A percentile compares a stretch with the other conserved stretches of the same genome.
Evolutionary conservation across 179 eudicot species (phyloP).

Genomic region (Spinacia oleracea): DNA sequence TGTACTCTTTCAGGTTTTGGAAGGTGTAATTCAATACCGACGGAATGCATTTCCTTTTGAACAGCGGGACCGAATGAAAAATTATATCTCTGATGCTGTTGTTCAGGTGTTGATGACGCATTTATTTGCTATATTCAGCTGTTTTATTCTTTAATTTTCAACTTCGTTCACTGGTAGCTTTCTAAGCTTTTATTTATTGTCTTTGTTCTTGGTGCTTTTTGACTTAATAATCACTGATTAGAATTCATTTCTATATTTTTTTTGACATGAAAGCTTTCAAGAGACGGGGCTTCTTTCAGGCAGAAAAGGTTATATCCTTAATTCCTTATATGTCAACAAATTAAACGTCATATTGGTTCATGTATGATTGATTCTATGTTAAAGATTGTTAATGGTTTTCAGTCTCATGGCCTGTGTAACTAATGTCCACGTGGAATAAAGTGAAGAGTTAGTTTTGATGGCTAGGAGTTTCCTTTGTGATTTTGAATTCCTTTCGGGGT

Average conservation of each 20-base stretch:
- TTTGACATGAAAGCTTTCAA: slow-evolving; percentile 57
- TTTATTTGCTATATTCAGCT: not conserved
- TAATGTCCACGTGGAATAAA: not conserved
- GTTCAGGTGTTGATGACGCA: slow-evolving; percentile 53
- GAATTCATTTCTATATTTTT: not conserved
- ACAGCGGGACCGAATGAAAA: slow-evolving; percentile 97
- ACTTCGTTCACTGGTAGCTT: too few species aligned
- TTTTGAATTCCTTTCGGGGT: not conserved
- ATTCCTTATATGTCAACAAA: slow-evolving; percentile 94
- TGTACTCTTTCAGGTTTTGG: slow-evolving; percentile 60
- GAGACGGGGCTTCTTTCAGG: slow-evolving; percentile 84
- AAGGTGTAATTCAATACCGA: slow-evolving; percentile 93
- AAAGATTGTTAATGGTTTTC: not conserved
- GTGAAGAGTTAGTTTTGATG: not conserved
- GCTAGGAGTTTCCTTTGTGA: not conserved
- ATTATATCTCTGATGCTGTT: slow-evolving; percentile 90
- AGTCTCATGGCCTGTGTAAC: not conserved
- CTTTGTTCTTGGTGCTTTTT: not conserved
- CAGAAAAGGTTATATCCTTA: slow-evolving; percentile 85
- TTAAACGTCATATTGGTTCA: slow-evolving; percentile 90
- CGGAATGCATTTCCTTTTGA: slow-evolving; percentile 97
- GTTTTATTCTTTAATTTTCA: not conserved
- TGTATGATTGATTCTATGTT: slow-evolving; percentile 39
- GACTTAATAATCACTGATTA: not conserved
- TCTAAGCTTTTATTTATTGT: not conserved